Evolutionary conservation across 306 rosid genomes (phyloP).

Genomic region (Nissolia schottii): DNA sequence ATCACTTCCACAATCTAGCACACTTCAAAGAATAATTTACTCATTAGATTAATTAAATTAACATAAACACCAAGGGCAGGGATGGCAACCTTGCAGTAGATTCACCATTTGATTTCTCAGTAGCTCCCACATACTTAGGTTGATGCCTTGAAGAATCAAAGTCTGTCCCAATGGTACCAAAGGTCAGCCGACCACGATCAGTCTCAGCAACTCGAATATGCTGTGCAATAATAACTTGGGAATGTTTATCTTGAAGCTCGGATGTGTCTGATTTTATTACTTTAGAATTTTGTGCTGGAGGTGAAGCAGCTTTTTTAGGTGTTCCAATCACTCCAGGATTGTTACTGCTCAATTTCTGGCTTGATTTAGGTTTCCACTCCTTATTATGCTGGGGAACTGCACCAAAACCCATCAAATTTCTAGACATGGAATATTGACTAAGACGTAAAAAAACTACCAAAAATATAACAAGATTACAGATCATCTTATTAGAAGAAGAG

Average conservation of each 20-base stretch:
- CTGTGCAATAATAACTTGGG: constrained; percentile 75
- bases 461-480: background rate
- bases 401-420: constrained; percentile 31
- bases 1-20: background rate
- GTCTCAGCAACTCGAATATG: constrained; percentile 83
- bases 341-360: constrained; percentile 60
- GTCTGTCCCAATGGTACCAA: constrained; percentile 84
- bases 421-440: constrained; percentile 9
- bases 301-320: constrained; percentile 58
- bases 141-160: constrained; percentile 47
- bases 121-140: constrained; percentile 36
- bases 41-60: background rate
- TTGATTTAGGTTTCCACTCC: constrained; percentile 95
- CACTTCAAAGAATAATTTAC: background rate
- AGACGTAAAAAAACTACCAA: background rate
- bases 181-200: constrained; percentile 76
- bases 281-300: constrained; percentile 49
- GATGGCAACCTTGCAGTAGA: constrained; percentile 58
- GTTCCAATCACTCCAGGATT: constrained; percentile 81
- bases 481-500: background rate
- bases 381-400: constrained; percentile 85
- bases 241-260: constrained; percentile 57
- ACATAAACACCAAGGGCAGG: background rate
- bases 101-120: constrained; percentile 52
- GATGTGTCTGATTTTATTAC: constrained; percentile 47